Evolutionary conservation across 202 grass and related monocot genomes (phyloP), one percentile per base, ranked within the genome.

Genomic region (Panicum hallii): DNA sequence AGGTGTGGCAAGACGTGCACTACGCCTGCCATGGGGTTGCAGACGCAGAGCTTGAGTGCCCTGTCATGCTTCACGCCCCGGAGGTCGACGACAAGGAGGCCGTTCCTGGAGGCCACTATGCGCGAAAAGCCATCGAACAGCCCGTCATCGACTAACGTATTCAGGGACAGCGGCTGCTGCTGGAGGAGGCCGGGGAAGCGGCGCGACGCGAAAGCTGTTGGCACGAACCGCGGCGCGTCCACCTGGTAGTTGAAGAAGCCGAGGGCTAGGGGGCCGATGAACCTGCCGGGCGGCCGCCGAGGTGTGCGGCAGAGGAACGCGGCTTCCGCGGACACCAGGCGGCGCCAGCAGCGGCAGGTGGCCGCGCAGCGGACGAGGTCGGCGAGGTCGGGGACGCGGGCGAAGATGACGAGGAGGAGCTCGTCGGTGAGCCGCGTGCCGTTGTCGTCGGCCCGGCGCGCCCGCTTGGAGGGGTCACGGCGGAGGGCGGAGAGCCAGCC

Each of bases 331-430:
- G 72, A 56, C 48, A 75, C 72, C 72, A 75, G 32, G 71, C 50
- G 72, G 19, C 17, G 49, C 28, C 72, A 74, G 30, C 72, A 32
- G 16, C 40, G 15, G 72, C 49, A 74, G 71, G 72, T 74, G 72
- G 72, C 30, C 10, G 49, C 49, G 50, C 72, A 75, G 17, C 72
- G 28, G 50, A 56, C 50, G 28, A 75, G 72, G 34, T 41, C 50
- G 2, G 32, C 50, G 50, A 54, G 14, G 28, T 56, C 9, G 5
- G 11, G 17, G 4, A 75, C 16, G 32, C 15, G 16, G 17, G 9
- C 16, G 16, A 75, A 40, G 72, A 75, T 56, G 32, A 8, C 9
- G 72, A 75, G 28, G 72, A 79, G 77, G 46, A 79, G 16, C 57
- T 78, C 57, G 41, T 78, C 75, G 56, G 4, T 30, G n/a, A 78